Evolutionary conservation across 2,329 filamentous ascomycete genomes (phyloP), one percentile per base, ranked within the genome.

Genomic region (Ceratocystis diversiconidia): DNA sequence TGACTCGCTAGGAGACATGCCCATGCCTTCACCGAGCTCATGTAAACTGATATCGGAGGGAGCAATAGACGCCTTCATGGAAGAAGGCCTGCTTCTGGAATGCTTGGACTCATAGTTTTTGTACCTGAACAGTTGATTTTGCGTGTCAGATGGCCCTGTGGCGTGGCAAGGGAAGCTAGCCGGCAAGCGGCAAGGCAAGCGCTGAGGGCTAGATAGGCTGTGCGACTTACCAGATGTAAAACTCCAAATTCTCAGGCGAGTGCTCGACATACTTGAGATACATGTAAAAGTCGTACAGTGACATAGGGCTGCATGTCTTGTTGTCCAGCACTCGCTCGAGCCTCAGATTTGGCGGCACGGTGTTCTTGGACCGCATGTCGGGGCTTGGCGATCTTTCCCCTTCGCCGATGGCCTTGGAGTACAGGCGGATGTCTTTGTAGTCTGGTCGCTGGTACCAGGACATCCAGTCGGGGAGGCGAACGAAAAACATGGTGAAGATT

Each of bases 301-400:
- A 79, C 77, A 79, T 79, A 3, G 78, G 78, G 63, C 76, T 78
- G 76, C 78, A 79, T 43, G 78, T 79, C 71, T 76, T 75, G 71
- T 80, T 80, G 28, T 74, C 75, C 19, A 80, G 71, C n/a, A 80
- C 77, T 46, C 76, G 73, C 59, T 79, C 77, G 19, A 80, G 73
- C 2, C 72, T 71, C 19, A 80, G 71, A 25, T 76, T 73, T 44
- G 69, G 70, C 2, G 77, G 78, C 44, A 79, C 72, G 59, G 74
- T 70, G 22, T 69, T 71, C 66, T 74, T 75, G 46, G 70, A 70
- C 10, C 74, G 74, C 15, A 73, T 71, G 64, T 75, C 73, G 1
- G 75, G 74, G 41, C 74, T 76, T 63, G 76, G 65, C 1, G 72
- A 62, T 22, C 78, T 75, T 48, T 61, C 69, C 4, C 76, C 76